A percentile compares a stretch with the other conserved stretches of the same genome.
Evolutionary conservation across 2,329 filamentous ascomycete species (phyloP).

Genomic region (Nannizziopsis arthrosporioides): DNA sequence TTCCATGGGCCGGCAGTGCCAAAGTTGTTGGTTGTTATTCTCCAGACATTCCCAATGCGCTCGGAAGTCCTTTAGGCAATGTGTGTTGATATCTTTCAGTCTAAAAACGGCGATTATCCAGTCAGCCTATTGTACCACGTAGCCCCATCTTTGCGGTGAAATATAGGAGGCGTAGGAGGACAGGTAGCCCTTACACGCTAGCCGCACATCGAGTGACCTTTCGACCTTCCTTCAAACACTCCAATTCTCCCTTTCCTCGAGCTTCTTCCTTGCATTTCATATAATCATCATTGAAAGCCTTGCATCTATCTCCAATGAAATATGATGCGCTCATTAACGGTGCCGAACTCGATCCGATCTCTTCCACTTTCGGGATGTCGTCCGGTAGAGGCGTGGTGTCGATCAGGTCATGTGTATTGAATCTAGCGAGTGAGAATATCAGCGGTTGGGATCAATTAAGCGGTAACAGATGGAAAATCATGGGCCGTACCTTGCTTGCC

Average conservation of each 20-base stretch:
- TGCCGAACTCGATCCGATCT: constrained; percentile 85
- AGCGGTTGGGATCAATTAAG: not conserved
- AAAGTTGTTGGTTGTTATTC: constrained; percentile 94
- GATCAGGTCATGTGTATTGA: constrained; percentile 85
- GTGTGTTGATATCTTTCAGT: constrained; percentile 88
- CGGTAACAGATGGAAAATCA: not conserved
- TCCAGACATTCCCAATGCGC: constrained; percentile 93
- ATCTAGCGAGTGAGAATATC: constrained; percentile 45
- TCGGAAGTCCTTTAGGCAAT: constrained; percentile 83
- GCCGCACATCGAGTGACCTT: constrained; percentile 93
- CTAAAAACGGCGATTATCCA: constrained; percentile 36
- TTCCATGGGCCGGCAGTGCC: constrained; percentile 83
- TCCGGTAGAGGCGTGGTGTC: constrained; percentile 93
- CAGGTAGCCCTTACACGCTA: constrained; percentile 60
- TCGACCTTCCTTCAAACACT: constrained; percentile 91
- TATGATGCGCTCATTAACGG: constrained; percentile 84
- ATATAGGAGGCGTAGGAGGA: constrained; percentile 26
- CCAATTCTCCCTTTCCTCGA: constrained; percentile 77
- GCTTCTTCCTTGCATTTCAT: constrained; percentile 99
- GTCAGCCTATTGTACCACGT: not conserved
- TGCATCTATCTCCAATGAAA: constrained; percentile 95
- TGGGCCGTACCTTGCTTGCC: constrained; percentile 14
- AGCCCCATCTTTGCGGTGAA: too few relatives aligned
- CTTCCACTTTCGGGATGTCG: constrained; percentile 81
- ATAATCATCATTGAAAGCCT: constrained; percentile 93